Base-by-base conservation (phyloP, 192 early-diverging fungal species). In the Martensiomyces pterosporus region DNA sequence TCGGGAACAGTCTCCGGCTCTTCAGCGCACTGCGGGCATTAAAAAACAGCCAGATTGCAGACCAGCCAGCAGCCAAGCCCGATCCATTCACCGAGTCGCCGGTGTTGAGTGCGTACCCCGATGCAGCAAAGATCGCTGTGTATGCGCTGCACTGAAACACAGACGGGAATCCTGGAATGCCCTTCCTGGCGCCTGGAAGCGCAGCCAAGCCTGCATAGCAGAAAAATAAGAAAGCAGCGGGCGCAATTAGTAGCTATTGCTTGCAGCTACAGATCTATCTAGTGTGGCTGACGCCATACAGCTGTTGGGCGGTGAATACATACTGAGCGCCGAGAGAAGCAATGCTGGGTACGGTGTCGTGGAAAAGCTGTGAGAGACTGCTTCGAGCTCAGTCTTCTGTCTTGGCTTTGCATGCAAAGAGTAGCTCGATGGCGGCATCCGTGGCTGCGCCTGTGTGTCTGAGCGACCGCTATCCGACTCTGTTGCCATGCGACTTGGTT, bases 1-100 rank as follows among this genome's bases (percentile, higher is more conserved):
- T 51, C 1, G 69, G 69, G 4, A 53, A 12, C 4, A 32, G 13
- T 0, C 35, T 17, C 9, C 36, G 19, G 13, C 57, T 55, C 27
- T 23, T 55, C 12, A 64, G 13, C 4, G 69, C 69, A 23, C 61
- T 65, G 4, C 69, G 62, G 2, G 57, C 69, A 33, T 65, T 73
- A 15, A 73, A 72, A 24, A 73, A 65, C 47, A 73, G 38, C 69
- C 69, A 73, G 32, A 61, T 55, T 2, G 54, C 49, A 3, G 69
- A 73, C 69, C 69, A 73, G 8, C 48, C 51, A 4, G 55, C 42
- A 38, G 50, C 39, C 52, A 73, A 34, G 1, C 62, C 69, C 13
- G 69, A 57, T 16, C 69, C 69, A 40, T 65, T 73, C 8, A 50
- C 34, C 24, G 21, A 16, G 43, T 73, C 69, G n/a, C 63, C 69